Evolutionary conservation across 192 early-diverging fungal genomes (phyloP), one percentile per base, ranked within the genome.

Genomic region (Lobosporangium transversale): DNA sequence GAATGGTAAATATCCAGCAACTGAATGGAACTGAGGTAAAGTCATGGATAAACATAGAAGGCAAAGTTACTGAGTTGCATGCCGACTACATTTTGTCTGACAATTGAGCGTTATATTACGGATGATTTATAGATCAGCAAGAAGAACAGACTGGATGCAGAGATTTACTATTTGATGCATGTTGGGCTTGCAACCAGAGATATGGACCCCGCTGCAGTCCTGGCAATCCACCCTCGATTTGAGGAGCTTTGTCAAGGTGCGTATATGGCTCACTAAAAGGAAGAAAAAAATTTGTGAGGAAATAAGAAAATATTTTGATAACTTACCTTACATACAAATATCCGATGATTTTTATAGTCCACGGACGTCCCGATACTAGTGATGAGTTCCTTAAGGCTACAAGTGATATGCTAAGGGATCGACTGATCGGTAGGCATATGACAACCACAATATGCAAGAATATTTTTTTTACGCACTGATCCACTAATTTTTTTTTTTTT

Each of bases 21-120:
- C 27, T 85, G 23, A 86, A 88, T 62, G 87, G 87, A 23, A 82
- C 81, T 45, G 86, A 78, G 24, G 83, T 87, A 80, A 21, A 49
- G 47, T 10, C 37, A 14, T 40, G 7, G 8, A 40, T 10, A 40
- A 49, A 15, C 20, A 49, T 49, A 15, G 21, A 8, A 21, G 6
- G 30, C 26, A 53, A 17, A 11, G 2, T n/a, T 31, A 53, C 8
- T 53, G 30, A 1, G 30, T 0, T 54, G 4, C n/a, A 33, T 48
- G 50, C 12, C 14, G 55, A 30, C 24, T 9, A 44, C 20, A 1
- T 31, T 23, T 4, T 27, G 20, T 10, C 53, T 23, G 15, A 3
- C 21, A 29, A 35, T 27, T 6, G 17, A 20, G 18, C 27, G 17
- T 57, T 40, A 37, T 33, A 61, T 15, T 7, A 11, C 26, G 17